These are phyloP conservation scores for Fusarium fracticaudum DNA, from an alignment of 2,329 filamentous ascomycete species.

Conservation along the genomic window DNA sequence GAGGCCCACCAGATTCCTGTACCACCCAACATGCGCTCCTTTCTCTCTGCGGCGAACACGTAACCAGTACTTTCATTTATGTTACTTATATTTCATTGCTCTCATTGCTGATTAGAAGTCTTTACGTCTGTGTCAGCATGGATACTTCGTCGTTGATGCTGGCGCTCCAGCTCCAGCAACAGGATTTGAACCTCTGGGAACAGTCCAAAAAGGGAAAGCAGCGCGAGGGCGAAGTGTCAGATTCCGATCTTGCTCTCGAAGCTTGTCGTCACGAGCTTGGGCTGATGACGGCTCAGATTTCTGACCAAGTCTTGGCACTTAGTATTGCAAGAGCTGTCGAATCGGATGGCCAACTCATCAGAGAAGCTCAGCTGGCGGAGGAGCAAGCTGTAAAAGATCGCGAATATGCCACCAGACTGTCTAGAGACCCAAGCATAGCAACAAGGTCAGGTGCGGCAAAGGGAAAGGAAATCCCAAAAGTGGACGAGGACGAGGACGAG, in stretches of 20 bases:
- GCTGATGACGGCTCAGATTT: background rate
- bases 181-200: background rate
- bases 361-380: background rate
- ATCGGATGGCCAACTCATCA: background rate
- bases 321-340: constrained; percentile 23
- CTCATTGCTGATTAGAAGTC: accelerated
- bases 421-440: background rate
- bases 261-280: constrained; percentile 1
- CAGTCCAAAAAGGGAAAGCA: constrained; percentile 18
- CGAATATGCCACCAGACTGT: background rate
- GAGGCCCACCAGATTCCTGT: background rate
- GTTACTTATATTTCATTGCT: accelerated
- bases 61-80: background rate
- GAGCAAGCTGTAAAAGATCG: background rate
- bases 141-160: background rate
- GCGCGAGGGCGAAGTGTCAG: background rate
- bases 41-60: background rate
- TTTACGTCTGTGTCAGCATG: background rate
- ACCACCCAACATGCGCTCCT: background rate
- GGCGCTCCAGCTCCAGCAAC: constrained; percentile 11
- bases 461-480: accelerated
- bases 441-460: background rate
- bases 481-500: background rate
- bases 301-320: background rate
- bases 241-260: constrained; percentile 4